phyloP scores from a whole-genome alignment of 805 yeast genomes.

The Candida nitratophila region DNA sequence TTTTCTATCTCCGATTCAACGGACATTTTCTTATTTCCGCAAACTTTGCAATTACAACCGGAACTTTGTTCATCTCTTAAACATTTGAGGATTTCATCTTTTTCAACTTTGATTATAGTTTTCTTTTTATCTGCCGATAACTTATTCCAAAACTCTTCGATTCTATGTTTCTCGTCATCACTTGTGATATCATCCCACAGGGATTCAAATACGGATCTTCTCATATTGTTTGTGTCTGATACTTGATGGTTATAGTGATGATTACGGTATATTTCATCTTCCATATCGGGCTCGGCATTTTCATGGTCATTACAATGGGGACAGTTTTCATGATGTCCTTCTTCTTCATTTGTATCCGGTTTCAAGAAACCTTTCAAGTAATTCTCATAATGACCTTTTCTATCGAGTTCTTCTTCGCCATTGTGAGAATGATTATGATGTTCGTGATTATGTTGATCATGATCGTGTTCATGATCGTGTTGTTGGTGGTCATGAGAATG shows the following conservation, averaged over 20 bases:
- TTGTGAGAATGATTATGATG: conserved; percentile 7
- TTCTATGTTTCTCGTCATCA: conserved; percentile 43
- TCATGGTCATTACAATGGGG: conserved; percentile 7
- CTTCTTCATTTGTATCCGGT: conserved; percentile 2
- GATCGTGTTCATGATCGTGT: conserved; percentile 24
- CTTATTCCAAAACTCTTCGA: conserved; percentile 59
- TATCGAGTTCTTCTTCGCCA: conserved; percentile 9
- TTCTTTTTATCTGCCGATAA: conserved; percentile 54
- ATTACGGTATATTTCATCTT: no score
- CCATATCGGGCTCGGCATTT: not conserved
- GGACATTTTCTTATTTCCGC: conserved; percentile 67
- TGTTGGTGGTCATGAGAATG: conserved; percentile 21
- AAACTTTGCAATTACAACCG: conserved; percentile 64
- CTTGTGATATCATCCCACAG: conserved; percentile 28
- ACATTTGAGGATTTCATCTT: conserved; percentile 57
- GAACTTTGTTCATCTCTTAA: conserved; percentile 54
- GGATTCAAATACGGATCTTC: conserved; percentile 15
- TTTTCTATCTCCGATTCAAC: conserved; percentile 72
- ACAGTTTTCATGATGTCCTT: conserved; percentile 11
- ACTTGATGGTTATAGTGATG: no score
- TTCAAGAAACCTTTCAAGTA: no score
- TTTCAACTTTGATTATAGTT: conserved; percentile 57
- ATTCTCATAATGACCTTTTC: no score
- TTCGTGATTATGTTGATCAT: conserved; percentile 16
- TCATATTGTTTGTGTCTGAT: not conserved